Conservation (phyloP, 106 monocot species). For the Apostasia ramifera region DNA sequence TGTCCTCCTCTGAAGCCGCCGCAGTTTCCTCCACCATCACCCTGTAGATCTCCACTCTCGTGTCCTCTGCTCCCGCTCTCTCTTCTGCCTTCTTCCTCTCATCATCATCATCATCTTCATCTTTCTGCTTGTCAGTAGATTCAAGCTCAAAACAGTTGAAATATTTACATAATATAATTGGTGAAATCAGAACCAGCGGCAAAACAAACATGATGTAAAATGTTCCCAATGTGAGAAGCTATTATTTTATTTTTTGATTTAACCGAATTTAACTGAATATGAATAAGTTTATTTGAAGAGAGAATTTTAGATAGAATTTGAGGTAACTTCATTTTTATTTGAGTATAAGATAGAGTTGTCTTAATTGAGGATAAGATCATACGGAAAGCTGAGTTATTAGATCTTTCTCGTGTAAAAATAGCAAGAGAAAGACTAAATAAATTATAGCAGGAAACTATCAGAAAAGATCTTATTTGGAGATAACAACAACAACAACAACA, state of each 20-base stretch:
- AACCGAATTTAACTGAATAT: neutral
- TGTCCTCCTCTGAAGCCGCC: constrained; percentile 16
- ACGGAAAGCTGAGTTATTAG: no score
- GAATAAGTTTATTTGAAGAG: neutral
- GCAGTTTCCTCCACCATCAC: neutral
- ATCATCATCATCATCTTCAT: constrained; percentile 7
- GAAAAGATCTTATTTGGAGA: no score
- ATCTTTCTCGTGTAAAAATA: no score
- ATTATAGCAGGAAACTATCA: no score
- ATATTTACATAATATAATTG: no score
- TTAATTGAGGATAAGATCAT: no score
- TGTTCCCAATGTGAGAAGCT: neutral
- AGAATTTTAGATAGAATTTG: no score
- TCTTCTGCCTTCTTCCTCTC: constrained; percentile 18
- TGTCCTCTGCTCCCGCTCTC: constrained; percentile 16
- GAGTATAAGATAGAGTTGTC: neutral
- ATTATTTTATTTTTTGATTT: neutral
- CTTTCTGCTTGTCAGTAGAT: neutral
- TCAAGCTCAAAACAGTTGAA: neutral
- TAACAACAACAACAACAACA: no score
- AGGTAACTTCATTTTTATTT: neutral
- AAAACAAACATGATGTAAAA: neutral
- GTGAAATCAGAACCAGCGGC: no score
- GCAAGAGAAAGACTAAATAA: no score
- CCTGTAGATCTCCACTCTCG: neutral